Evolutionary conservation across 805 yeast species (phyloP).

Genomic region (Kockiozyma suomiensis): DNA sequence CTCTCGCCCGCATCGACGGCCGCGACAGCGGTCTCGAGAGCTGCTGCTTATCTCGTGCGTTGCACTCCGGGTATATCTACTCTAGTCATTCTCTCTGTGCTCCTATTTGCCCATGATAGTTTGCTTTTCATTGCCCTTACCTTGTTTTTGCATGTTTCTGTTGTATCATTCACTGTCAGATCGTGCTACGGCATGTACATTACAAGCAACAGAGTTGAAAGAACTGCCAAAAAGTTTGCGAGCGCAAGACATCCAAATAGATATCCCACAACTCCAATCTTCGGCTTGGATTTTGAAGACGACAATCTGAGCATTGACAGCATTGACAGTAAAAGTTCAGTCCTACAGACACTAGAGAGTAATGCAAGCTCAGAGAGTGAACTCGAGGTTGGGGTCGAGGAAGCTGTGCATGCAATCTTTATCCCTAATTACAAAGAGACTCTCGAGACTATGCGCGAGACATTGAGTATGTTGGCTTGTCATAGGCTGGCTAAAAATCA

Average conservation of each 20-base stretch:
- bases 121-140: slow-evolving; percentile 12
- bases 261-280: background rate
- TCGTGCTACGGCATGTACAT: slow-evolving; percentile 33
- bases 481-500: slow-evolving; percentile 21
- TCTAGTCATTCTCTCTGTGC: slow-evolving; percentile 7
- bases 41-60: slow-evolving; percentile 5
- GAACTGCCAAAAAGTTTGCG: background rate
- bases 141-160: slow-evolving; percentile 20
- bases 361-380: background rate
- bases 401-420: slow-evolving; percentile 28
- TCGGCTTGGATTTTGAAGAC: background rate
- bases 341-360: background rate
- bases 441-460: slow-evolving; percentile 28
- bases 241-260: too few species aligned
- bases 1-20: slow-evolving; percentile 8
- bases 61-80: slow-evolving; percentile 24
- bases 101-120: background rate
- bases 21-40: background rate
- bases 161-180: slow-evolving; percentile 26
- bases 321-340: background rate
- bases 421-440: slow-evolving; percentile 32
- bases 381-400: background rate
- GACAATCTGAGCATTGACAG: background rate
- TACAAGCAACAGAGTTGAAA: slow-evolving; percentile 1
- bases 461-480: slow-evolving; percentile 29